phyloP scores from a whole-genome alignment of 306 rosid genomes.

The Castanopsis chinensis region DNA sequence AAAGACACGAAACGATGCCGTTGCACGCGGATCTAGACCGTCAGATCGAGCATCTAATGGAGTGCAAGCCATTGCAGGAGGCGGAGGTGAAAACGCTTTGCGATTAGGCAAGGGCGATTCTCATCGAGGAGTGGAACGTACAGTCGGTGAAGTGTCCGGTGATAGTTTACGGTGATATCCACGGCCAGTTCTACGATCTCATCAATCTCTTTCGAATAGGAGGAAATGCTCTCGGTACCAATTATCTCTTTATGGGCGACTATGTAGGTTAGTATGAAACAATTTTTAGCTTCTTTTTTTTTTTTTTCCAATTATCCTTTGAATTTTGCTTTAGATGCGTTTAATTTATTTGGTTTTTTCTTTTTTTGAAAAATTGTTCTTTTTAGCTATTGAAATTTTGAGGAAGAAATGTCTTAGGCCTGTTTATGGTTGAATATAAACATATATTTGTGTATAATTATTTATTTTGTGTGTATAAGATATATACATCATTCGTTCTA shows the following conservation, averaged over 20 bases:
- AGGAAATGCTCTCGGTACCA: slow-evolving; percentile 87
- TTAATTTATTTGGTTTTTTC: not conserved
- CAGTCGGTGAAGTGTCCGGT: slow-evolving; percentile 99
- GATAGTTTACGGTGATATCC: slow-evolving; percentile 93
- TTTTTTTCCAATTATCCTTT: not conserved
- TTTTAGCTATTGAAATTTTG: not conserved
- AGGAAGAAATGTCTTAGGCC: no score
- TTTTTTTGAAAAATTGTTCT: no score
- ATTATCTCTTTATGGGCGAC: slow-evolving; percentile 97
- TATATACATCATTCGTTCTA: no score
- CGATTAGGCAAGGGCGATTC: slow-evolving; percentile 89
- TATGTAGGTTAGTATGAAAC: slow-evolving; percentile 70
- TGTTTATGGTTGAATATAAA: not conserved
- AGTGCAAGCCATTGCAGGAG: slow-evolving; percentile 89
- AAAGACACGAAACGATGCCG: slow-evolving; percentile 62
- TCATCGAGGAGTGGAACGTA: slow-evolving; percentile 96
- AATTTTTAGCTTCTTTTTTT: not conserved
- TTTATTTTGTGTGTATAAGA: no score
- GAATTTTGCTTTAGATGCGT: not conserved
- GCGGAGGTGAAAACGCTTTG: slow-evolving; percentile 89
- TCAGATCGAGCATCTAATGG: slow-evolving; percentile 99
- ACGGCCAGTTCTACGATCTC: slow-evolving; percentile 97
- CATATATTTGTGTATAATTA: no score
- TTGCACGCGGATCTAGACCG: slow-evolving; percentile 96
- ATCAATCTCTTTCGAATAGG: slow-evolving; percentile 96